phyloP scores from a whole-genome alignment of 2,329 filamentous ascomycete species.

The Calonectria henricotiae region DNA sequence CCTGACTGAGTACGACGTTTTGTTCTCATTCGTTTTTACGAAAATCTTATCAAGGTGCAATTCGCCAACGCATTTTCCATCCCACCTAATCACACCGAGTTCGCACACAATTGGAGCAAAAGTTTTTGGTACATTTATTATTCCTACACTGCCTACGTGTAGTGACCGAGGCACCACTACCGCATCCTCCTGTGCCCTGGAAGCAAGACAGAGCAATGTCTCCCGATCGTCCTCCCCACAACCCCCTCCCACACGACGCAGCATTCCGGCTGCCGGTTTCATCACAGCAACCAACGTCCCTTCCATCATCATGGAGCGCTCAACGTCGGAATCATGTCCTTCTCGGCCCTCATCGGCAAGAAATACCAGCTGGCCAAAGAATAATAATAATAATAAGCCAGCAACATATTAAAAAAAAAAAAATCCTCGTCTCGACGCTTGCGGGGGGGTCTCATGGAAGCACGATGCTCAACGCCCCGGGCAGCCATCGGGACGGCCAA shows the following conservation, averaged over 20 bases:
- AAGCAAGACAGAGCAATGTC: slow-evolving; percentile 35
- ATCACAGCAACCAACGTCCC: slow-evolving; percentile 11
- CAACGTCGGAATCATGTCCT: slow-evolving; percentile 28
- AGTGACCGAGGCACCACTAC: slow-evolving; percentile 34
- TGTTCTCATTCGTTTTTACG: not conserved
- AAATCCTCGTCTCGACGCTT: slow-evolving; percentile 40
- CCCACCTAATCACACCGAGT: not conserved
- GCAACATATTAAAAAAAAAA: slow-evolving; percentile 40
- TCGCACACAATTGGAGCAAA: slow-evolving; percentile 10
- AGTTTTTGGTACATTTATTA: slow-evolving; percentile 49
- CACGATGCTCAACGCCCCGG: slow-evolving; percentile 36
- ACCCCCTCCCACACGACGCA: slow-evolving; percentile 30
- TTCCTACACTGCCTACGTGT: slow-evolving; percentile 39
- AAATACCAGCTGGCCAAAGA: slow-evolving; percentile 38
- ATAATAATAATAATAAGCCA: slow-evolving; percentile 27
- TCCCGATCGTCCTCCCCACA: slow-evolving; percentile 32
- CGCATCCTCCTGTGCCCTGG: slow-evolving; percentile 32
- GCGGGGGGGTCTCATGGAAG: slow-evolving; percentile 37
- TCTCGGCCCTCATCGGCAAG: slow-evolving; percentile 21
- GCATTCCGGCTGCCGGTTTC: slow-evolving; percentile 27
- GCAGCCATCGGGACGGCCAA: slow-evolving; percentile 38
- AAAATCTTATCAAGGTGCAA: not conserved
- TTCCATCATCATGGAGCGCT: slow-evolving; percentile 19
- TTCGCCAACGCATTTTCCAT: not conserved
- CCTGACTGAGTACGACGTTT: no score